A percentile compares a stretch with the other conserved stretches of the same genome.
Evolutionary conservation across 1,139 yeast species (phyloP).

Genomic region (Geotrichum histeridarum): DNA sequence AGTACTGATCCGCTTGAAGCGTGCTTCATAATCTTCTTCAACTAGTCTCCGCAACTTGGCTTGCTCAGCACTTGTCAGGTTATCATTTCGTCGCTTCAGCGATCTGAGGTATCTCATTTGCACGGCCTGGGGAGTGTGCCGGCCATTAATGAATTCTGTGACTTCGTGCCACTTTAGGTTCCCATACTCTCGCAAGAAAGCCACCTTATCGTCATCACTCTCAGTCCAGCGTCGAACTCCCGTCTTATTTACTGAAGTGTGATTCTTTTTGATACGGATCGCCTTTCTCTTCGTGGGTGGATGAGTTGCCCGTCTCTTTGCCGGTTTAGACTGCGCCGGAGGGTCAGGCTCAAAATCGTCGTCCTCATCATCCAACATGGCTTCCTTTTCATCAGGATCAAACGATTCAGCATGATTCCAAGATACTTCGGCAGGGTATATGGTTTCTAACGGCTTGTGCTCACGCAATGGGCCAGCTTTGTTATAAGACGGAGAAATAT

Average conservation of each 20-base stretch:
- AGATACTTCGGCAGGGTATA: not conserved
- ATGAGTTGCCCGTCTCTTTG: not conserved
- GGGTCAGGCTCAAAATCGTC: not conserved
- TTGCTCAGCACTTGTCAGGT: conserved; percentile 37
- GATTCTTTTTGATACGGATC: not conserved
- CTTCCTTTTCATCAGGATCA: not conserved
- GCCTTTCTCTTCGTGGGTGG: not conserved
- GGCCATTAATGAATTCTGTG: conserved; percentile 33
- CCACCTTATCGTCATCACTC: conserved; percentile 39
- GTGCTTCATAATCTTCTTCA: conserved; percentile 39
- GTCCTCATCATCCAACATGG: not conserved
- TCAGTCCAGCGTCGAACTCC: conserved; percentile 34
- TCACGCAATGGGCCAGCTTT: not conserved
- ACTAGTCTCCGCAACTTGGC: conserved; percentile 32
- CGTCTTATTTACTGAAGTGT: not conserved
- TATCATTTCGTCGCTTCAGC: conserved; percentile 37
- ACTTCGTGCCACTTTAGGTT: conserved; percentile 41
- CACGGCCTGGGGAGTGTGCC: conserved; percentile 33
- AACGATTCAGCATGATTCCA: not conserved
- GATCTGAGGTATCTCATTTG: conserved; percentile 40
- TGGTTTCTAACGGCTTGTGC: not conserved
- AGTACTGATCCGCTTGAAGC: conserved; percentile 39
- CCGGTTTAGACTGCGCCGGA: not conserved
- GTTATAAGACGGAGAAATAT: not conserved
- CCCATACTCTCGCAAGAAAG: conserved; percentile 38